Base-by-base conservation (phyloP, 2,329 filamentous ascomycete genomes). In the Colletotrichum cordylinicola region DNA sequence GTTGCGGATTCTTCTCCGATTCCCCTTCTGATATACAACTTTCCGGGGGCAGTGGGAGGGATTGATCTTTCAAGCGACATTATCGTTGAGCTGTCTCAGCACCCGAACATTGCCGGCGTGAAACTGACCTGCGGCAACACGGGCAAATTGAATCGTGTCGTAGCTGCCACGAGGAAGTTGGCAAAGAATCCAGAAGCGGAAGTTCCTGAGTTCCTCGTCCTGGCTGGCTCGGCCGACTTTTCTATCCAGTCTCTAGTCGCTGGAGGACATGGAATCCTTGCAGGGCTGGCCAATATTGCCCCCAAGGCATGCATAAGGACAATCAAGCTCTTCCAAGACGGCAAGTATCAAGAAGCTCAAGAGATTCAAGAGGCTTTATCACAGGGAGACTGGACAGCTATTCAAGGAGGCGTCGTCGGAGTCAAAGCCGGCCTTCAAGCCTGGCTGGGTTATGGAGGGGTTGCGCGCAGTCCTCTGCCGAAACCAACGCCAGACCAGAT, bases 181-280 rank as follows among this genome's bases (percentile, higher is more conserved):
- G 74, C 83, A 27, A 79, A 82, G 62, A 82, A 82, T 6, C 83
- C 80, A 61, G 78, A 84, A 70, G 79, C 84, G 2, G 74, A 79
- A 39, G 79, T 76, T 13, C 85, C 90, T 1, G 83, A 90, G 16
- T 95, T 95, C 84, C 86, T 94, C 81, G 93, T 93, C 78, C 90
- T 95, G 80, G 93, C 93, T 29, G 94, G 94, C 68, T 94, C 92
- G 3, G 92, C 93, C 65, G 94, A 95, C 84, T 95, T 95, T 83
- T 90, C 92, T 4, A 86, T 95, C 61, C 93, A 94, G 81, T 92
- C 92, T 0, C 83, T 95, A 52, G 88, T 93, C 39, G 93, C 89
- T 9, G 94, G 93, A 58, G 93, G 92, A 10, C 91, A 93, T 72
- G 94, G 94, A 70, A 91, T 95, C 80, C 91, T 96, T 72, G 93